These are phyloP conservation scores for Backusella mclennaniae DNA, from an alignment of 192 early-diverging fungal genomes.

Conservation along the genomic window DNA sequence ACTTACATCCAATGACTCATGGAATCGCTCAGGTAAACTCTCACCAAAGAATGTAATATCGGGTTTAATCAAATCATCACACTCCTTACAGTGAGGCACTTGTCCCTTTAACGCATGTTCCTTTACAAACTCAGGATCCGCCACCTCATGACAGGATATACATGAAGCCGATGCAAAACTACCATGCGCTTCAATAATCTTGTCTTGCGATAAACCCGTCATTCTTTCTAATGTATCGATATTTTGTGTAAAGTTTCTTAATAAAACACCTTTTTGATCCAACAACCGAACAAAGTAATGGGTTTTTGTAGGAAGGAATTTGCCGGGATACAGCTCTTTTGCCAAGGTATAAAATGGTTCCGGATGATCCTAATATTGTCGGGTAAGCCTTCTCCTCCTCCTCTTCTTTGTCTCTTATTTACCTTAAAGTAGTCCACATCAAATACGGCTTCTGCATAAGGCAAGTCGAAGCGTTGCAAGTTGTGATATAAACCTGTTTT, in stretches of 20 bases:
- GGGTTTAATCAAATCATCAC: conserved; percentile 78
- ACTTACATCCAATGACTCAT: conserved; percentile 46
- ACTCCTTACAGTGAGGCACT: conserved; percentile 70
- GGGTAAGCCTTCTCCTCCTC: neutral
- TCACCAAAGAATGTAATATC: conserved; percentile 98
- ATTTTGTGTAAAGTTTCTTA: conserved; percentile 93
- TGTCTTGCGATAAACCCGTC: conserved; percentile 68
- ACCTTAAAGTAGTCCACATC: conserved; percentile 85
- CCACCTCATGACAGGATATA: conserved; percentile 52
- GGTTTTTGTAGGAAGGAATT: conserved; percentile 74
- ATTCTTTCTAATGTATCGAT: conserved; percentile 93
- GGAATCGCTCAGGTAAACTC: conserved; percentile 76
- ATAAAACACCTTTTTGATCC: conserved; percentile 64
- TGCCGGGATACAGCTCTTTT: conserved; percentile 87
- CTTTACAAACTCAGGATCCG: conserved; percentile 44
- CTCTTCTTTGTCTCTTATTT: neutral
- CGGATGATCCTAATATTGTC: conserved; percentile 54
- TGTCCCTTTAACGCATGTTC: conserved; percentile 49
- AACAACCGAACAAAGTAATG: conserved; percentile 89
- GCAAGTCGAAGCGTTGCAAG: conserved; percentile 83
- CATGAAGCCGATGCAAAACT: conserved; percentile 85
- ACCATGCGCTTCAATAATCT: conserved; percentile 93
- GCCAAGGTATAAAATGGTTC: conserved; percentile 88
- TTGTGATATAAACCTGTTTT: conserved; percentile 93
- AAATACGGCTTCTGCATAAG: conserved; percentile 95